A percentile compares a stretch with the other conserved stretches of the same genome.
Evolutionary conservation across 306 rosid genomes (phyloP).

Genomic region (Rosa chinensis): DNA sequence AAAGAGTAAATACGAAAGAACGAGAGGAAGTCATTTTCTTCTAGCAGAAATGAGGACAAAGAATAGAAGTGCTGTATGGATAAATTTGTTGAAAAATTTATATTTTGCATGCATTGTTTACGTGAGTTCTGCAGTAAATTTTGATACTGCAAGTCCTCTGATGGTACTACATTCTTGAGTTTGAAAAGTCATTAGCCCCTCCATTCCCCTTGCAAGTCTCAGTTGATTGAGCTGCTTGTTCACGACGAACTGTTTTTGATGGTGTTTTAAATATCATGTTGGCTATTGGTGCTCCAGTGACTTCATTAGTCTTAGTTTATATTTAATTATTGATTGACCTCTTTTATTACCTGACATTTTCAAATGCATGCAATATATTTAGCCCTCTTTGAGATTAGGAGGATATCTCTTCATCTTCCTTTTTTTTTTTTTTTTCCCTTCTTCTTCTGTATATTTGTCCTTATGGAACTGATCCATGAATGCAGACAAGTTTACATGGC

Average conservation of each 20-base stretch:
- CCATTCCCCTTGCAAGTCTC: too few relatives aligned
- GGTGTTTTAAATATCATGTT: neutral
- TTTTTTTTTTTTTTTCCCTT: too few relatives aligned
- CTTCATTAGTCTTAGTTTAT: neutral
- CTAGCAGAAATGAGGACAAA: neutral
- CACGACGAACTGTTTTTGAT: neutral
- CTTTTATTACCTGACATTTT: neutral
- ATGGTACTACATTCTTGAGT: neutral
- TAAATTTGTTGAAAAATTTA: neutral
- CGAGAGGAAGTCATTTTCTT: neutral
- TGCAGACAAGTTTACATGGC: constrained; percentile 65
- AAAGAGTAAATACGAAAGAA: neutral
- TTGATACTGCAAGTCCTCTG: neutral
- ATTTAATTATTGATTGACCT: too few relatives aligned
- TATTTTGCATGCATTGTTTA: neutral
- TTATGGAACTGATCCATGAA: neutral
- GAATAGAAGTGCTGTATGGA: neutral
- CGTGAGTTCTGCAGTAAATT: neutral
- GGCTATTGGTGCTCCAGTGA: neutral
- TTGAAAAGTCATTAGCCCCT: neutral
- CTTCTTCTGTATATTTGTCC: neutral
- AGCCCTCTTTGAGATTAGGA: neutral
- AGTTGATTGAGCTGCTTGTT: neutral
- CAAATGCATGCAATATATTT: neutral
- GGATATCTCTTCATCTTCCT: neutral